Evolutionary conservation across 2,329 filamentous ascomycete species (phyloP).

Genomic region (Phaeosphaeria sp.): DNA sequence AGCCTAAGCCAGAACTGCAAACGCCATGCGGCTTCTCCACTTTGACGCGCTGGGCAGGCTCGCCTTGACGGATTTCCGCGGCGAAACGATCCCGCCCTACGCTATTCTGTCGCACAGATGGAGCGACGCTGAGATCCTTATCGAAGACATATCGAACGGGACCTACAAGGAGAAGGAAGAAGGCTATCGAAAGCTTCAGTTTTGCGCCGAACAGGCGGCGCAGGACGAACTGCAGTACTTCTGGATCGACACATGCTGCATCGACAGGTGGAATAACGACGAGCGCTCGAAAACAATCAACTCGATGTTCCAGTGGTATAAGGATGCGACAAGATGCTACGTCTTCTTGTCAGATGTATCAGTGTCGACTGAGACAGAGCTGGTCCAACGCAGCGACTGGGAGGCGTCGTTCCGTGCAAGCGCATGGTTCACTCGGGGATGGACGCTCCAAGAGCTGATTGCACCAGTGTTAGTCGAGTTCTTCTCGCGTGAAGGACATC

Average conservation of each 20-base stretch:
- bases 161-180: background rate
- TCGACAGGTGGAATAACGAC: background rate
- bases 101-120: background rate
- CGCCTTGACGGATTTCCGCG: too few relatives aligned
- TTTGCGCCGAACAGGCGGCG: background rate
- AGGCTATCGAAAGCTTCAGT: background rate
- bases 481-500: background rate
- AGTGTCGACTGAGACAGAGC: too few relatives aligned
- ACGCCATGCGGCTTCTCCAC: too few relatives aligned
- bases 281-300: background rate
- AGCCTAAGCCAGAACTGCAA: too few relatives aligned
- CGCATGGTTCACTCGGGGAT: too few relatives aligned
- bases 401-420: too few relatives aligned
- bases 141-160: background rate
- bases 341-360: background rate
- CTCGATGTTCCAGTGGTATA: background rate
- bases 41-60: too few relatives aligned
- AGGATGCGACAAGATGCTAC: background rate
- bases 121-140: background rate
- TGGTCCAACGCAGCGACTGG: background rate
- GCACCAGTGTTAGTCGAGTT: background rate
- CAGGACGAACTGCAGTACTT: background rate
- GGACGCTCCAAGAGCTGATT: too few relatives aligned
- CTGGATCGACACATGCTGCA: background rate
- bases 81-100: background rate